These are phyloP conservation scores for Orbilia javanica DNA, from an alignment of 2,329 filamentous ascomycete species.

Conservation along the genomic window DNA sequence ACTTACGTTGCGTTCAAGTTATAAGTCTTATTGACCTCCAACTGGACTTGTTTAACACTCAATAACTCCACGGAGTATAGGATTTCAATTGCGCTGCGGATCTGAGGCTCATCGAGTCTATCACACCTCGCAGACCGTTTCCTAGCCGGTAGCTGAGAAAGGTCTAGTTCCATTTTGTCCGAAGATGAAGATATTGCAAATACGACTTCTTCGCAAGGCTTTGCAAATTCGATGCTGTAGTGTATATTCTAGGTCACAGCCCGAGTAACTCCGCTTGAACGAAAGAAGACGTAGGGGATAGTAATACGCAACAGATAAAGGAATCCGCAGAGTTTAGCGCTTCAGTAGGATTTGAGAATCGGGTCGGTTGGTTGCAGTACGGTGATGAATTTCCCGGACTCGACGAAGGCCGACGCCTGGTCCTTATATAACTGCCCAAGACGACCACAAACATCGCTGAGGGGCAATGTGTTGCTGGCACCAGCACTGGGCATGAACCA, in stretches of 20 bases:
- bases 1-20: slow-evolving; percentile 9
- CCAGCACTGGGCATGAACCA: too few relatives aligned
- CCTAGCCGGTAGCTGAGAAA: neutral
- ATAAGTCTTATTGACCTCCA: neutral
- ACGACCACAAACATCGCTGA: too few relatives aligned
- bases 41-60: neutral
- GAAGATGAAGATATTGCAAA: neutral
- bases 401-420: neutral
- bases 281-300: neutral
- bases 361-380: neutral
- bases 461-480: too few relatives aligned
- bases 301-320: neutral
- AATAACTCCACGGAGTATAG: neutral
- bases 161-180: neutral
- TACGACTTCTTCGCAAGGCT: too few relatives aligned
- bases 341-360: neutral
- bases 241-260: too few relatives aligned
- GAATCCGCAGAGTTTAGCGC: neutral
- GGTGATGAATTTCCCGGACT: neutral
- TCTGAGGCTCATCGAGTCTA: slow-evolving; percentile 3
- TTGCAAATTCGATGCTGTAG: too few relatives aligned
- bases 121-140: neutral
- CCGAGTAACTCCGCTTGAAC: too few relatives aligned
- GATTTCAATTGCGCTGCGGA: neutral
- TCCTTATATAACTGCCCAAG: too few relatives aligned